Evolutionary conservation across 805 yeast species (phyloP), one percentile per base, ranked within the genome.

Genomic region (Isabelozyma heimii): DNA sequence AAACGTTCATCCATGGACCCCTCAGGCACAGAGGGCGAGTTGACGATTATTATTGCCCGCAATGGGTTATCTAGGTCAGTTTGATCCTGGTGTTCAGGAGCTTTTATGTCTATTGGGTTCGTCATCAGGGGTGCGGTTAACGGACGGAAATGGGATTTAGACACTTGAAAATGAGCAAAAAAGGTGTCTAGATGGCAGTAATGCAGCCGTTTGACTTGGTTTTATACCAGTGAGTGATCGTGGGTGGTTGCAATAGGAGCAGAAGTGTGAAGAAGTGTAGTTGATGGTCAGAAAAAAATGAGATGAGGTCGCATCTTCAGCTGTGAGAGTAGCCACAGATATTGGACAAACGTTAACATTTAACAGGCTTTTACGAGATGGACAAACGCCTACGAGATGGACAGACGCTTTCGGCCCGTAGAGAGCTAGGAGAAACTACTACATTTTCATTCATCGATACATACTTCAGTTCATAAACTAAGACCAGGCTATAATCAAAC

Each of bases 1-100:
- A 74, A 58, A 40, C 80, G 62, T 54, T 81, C 84, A 47, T 77
- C 78, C 74, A 79, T 65, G 28, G 77, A 80, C 2, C 73, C 75
- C 12, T 72, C 76, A 2, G 71, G 68, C 7, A 51, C 51, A 15
- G 58, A 61, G 17, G 65, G 67, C 15, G 67, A 56, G 58, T 73
- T 74, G 14, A 70, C 66, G 47, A 79, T 74, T 38, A 77, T 57
- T 35, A 78, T 62, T 17, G 74, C 72, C 45, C 81, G 60, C 49
- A 78, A 65, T 8, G 81, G 82, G 53, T 76, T 70, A 42, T 77
- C 82, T 39, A 79, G 61, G 37, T 72, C 77, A 30, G 54, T 66
- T 33, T 55, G 53, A 26, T 49, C 53, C 14, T 45, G 47, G 30
- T 40, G 33, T 14, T 46, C 47, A 15, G 53, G 46, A 30, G 35